Conservation (phyloP, 108 stramenopile genomes). For the Nitzschia sp. region DNA sequence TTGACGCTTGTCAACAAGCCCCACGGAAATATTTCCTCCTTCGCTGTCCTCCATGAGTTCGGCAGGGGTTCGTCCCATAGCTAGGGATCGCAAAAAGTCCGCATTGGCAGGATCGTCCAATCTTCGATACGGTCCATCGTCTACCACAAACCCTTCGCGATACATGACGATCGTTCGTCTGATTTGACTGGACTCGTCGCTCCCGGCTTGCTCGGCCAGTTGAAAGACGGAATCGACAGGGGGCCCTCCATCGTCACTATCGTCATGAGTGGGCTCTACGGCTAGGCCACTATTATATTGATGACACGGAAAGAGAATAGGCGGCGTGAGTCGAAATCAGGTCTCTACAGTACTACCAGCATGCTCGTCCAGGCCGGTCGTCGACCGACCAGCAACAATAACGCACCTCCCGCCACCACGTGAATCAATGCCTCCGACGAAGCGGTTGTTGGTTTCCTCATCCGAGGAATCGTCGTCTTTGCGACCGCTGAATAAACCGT, state of each 20-base stretch:
- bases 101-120: conserved; percentile 88
- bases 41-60: conserved; percentile 49
- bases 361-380: no score
- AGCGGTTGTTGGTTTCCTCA: conserved; percentile 67
- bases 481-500: conserved; percentile 71
- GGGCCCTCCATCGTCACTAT: background rate
- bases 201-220: conserved; percentile 51
- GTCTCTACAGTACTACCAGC: background rate
- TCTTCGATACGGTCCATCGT: conserved; percentile 91
- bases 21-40: conserved; percentile 61
- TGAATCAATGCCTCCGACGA: conserved; percentile 76
- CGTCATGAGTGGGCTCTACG: conserved; percentile 69
- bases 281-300: conserved; percentile 73
- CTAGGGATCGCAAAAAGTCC: conserved; percentile 83
- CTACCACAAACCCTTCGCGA: conserved; percentile 91
- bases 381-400: background rate
- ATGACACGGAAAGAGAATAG: no score
- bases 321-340: background rate
- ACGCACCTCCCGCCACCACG: conserved; percentile 79
- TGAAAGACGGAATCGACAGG: conserved; percentile 50
- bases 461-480: conserved; percentile 47
- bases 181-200: conserved; percentile 18
- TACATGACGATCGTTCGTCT: conserved; percentile 93
- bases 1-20: conserved; percentile 72
- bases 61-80: conserved; percentile 69